Evolutionary conservation across 495 filamentous ascomycete species (phyloP), one percentile per base, ranked within the genome.

Genomic region (Penicillium pancosmium): DNA sequence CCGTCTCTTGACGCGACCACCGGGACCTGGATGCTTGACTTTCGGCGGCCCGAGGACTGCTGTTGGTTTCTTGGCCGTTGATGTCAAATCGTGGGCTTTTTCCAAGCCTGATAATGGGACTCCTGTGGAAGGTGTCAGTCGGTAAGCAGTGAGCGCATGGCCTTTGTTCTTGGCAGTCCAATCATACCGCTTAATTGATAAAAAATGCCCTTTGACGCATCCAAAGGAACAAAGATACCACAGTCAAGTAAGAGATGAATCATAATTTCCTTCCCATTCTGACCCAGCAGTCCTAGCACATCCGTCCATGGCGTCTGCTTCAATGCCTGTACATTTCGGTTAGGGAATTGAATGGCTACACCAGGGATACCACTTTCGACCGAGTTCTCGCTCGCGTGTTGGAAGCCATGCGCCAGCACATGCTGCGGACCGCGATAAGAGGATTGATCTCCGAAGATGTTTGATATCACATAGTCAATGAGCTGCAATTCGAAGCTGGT

Each of bases 191-290:
- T 90, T 16, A 97, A 69, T 73, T 98, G 94, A 63, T 85, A 85
- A 61, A 86, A 86, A 60, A 90, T 89, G 19, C 85, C 78, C 49
- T 74, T 77, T 12, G 80, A 79, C 8, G 75, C 75, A 57, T 86
- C 76, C 3, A 96, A 71, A n/a, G 80, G 68, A 19, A 79, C 62
- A 66, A 96, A 98, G 3, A 97, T 76, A 8, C 88, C 89, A 68
- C 88, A 91, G 61, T 94, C 83, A 4, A 95, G 67, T 18, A 98
- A 67, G 31, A 98, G 72, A 61, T 87, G 82, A 51, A 92, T 79
- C 88, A 98, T 95, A 63, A 92, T 86, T 13, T 82, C 82, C 53
- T 96, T 90, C 3, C 93, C 92, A 60, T 86, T 85, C 58, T 82
- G 83, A 0, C 91, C 91, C 43, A 98, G 73, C 11, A 96, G 73